Base-by-base conservation (phyloP, 305 asterid species). In the Salvia sclarea region DNA sequence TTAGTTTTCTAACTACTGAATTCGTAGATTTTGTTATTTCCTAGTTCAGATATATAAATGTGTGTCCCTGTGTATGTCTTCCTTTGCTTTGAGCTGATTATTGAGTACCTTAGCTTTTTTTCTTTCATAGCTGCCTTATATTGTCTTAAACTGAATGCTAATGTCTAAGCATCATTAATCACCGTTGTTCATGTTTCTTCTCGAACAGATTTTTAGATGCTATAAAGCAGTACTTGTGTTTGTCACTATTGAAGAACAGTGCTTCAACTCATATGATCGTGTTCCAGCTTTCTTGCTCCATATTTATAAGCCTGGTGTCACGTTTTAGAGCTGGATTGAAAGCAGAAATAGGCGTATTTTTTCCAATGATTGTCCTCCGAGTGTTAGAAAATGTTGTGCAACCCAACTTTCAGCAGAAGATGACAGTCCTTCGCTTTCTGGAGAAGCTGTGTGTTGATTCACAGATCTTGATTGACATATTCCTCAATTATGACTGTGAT, bases 221-320 rank as follows among this genome's bases (percentile, higher is more conserved):
- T 60, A 95, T 95, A 72, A 95, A 92, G 87, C 99, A 92, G 84
- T 95, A 95, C 77, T 78, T 95, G 83, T 95, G 99, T 74, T 84
- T 95, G 71, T 95, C 99, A 37, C 83, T 95, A 70, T 78, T 95
- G 88, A 95, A 95, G 90, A 95, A 95, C 88, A 95, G 98, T 81
- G 96, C 97, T 56, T 95, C 99, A 14, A 86, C 96, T 47, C 97
- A 89, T 69, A 88, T 92, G 97, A 89, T 88, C 78, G 90, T 95
- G 75, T 95, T 91, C 88, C 99, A 95, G 92, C 98, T 95, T 74
- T 95, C 99, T 20, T 92, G 99, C 88, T 95, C 99, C 57, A 95
- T 95, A 80, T 95, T 95, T 66, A 84, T 95, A 41, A 95, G 99
- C 72, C 82, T 95, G 78, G 99, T 95, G 31, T 88, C 99, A 72